Percentiles rank a stretch among this genome's conserved stretches.
These are phyloP conservation scores for Botryotinia calthae DNA, from an alignment of 2,329 filamentous ascomycete species.

Conservation along the genomic window DNA sequence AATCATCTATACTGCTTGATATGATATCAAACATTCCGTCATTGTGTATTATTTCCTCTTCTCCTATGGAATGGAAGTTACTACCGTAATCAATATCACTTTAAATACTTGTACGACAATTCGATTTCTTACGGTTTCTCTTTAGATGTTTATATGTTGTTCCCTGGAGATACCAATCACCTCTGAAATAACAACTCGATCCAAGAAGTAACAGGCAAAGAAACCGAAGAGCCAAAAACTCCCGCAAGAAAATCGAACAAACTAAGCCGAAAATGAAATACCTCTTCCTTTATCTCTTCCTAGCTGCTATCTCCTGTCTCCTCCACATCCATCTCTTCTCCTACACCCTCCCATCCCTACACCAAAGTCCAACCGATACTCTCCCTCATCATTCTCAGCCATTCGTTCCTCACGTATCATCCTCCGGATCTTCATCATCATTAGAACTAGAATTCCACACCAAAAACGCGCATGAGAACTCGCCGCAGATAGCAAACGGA, in stretches of 20 bases:
- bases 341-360: not conserved
- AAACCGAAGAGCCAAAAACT: not conserved
- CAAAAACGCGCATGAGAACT: too few species aligned
- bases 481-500: too few species aligned
- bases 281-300: not conserved
- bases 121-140: not conserved
- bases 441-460: not conserved
- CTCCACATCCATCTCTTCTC: slow-evolving; percentile 12
- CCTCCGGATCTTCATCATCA: rapidly evolving
- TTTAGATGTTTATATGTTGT: not conserved
- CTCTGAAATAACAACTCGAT: not conserved
- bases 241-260: not conserved
- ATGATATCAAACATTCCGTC: not conserved
- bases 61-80: not conserved
- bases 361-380: too few species aligned
- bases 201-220: not conserved
- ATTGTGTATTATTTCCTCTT: not conserved
- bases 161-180: not conserved
- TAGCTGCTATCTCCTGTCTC: not conserved
- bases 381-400: not conserved
- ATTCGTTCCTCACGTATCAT: too few species aligned
- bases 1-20: not conserved
- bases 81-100: not conserved
- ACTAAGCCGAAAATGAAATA: not conserved
- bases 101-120: not conserved